Conservation (phyloP, 345 rosid genomes). For the Lenwebbia sp. region DNA sequence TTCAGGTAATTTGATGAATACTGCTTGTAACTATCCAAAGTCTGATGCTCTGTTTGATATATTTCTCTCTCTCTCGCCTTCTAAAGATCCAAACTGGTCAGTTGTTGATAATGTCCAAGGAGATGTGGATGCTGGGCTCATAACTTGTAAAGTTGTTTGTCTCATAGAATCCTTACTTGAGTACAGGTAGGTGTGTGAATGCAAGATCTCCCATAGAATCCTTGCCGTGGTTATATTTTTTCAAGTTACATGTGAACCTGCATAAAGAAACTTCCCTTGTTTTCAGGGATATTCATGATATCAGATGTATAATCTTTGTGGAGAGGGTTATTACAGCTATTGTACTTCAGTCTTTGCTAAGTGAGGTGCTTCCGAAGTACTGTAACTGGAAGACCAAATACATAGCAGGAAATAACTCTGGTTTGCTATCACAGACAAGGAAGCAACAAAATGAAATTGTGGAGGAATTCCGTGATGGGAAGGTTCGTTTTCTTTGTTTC, state of each 20-base stretch:
- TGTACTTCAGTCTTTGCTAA: conserved; percentile 45
- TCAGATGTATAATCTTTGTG: conserved; percentile 78
- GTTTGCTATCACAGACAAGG: conserved; percentile 47
- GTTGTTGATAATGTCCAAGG: conserved; percentile 13
- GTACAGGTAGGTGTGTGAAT: conserved; percentile 41
- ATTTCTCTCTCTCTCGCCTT: neutral
- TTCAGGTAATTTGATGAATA: conserved; percentile 34
- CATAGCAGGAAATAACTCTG: conserved; percentile 62
- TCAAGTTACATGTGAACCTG: neutral
- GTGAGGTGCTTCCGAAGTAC: conserved; percentile 43
- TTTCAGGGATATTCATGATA: conserved; percentile 42
- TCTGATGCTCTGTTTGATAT: neutral
- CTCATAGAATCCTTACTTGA: conserved; percentile 64
- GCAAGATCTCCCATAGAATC: neutral
- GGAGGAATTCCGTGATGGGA: conserved; percentile 68
- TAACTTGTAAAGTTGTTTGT: conserved; percentile 41
- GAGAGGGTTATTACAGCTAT: conserved; percentile 64
- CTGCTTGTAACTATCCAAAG: neutral
- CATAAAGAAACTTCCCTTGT: neutral
- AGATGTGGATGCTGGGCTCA: conserved; percentile 32
- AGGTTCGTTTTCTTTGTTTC: conserved; percentile 23
- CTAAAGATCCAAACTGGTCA: conserved; percentile 32
- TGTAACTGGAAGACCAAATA: conserved; percentile 52
- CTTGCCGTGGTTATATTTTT: neutral
- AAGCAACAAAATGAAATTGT: conserved; percentile 64